phyloP scores from a whole-genome alignment of 306 rosid genomes.

The Fragaria vesca region DNA sequence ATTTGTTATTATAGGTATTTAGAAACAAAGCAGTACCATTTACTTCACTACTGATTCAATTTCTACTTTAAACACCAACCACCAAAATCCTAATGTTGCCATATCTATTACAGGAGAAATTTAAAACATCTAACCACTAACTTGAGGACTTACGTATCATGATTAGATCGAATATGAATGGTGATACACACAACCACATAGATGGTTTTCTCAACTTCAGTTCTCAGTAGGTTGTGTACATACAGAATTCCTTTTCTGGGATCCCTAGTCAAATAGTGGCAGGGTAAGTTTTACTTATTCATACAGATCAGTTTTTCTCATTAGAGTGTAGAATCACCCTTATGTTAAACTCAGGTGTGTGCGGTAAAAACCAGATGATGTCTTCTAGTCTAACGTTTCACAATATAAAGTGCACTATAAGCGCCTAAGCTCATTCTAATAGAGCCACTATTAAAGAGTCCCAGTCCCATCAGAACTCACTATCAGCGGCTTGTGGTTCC shows the following conservation, averaged over 20 bases:
- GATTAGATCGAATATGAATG: background rate
- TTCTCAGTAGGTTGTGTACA: background rate
- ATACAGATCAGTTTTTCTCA: background rate
- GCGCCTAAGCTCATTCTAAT: background rate
- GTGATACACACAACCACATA: background rate
- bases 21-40: background rate
- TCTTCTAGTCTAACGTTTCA: background rate
- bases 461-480: slow-evolving; percentile 2
- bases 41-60: background rate
- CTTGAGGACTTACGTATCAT: background rate
- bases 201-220: background rate
- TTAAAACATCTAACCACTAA: background rate
- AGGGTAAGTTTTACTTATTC: background rate
- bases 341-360: background rate
- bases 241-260: background rate
- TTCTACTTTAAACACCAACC: background rate
- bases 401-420: background rate
- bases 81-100: background rate
- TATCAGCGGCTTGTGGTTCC: slow-evolving; percentile 1
- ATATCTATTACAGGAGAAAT: background rate
- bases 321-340: background rate
- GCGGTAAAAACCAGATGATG: background rate
- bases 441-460: background rate
- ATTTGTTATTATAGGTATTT: background rate
- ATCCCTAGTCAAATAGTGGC: background rate